A percentile compares a stretch with the other conserved stretches of the same genome.
Conservation (phyloP, 2,329 filamentous ascomycete genomes). For the Penicillium concentricum region DNA sequence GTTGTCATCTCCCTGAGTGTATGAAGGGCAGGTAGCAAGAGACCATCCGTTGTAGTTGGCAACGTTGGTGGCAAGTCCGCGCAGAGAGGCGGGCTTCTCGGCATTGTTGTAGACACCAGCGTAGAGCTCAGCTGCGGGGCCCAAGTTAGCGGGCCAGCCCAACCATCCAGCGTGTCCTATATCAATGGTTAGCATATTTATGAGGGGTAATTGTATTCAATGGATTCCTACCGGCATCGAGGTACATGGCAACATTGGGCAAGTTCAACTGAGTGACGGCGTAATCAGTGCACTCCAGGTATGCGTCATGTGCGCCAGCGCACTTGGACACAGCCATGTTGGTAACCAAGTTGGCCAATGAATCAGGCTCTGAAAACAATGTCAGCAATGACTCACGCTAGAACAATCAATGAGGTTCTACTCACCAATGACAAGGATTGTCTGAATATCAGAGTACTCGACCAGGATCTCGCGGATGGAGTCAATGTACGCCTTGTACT, state of each 20-base stretch:
- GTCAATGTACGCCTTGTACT: constrained; percentile 57
- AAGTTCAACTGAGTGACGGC: constrained; percentile 58
- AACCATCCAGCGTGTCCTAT: constrained; percentile 62
- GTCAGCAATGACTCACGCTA: constrained; percentile 26
- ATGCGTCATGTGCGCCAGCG: constrained; percentile 53
- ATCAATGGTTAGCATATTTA: neutral
- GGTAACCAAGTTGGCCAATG: constrained; percentile 62
- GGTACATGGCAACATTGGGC: constrained; percentile 62
- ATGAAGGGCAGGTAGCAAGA: constrained; percentile 45
- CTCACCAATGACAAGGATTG: constrained; percentile 53
- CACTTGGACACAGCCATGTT: constrained; percentile 58
- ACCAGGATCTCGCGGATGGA: constrained; percentile 54
- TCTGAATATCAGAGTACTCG: constrained; percentile 53
- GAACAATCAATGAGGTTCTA: neutral
- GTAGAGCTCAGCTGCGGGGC: constrained; percentile 51
- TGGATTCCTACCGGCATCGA: constrained; percentile 53
- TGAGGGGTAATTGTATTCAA: neutral
- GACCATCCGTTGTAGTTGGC: constrained; percentile 60
- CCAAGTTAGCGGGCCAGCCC: constrained; percentile 61
- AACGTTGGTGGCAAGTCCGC: constrained; percentile 58
- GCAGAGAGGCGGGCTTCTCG: constrained; percentile 47
- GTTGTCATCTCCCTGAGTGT: constrained; percentile 48
- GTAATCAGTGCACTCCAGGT: constrained; percentile 57
- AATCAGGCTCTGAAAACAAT: constrained; percentile 57
- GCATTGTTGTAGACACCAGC: constrained; percentile 49